Evolutionary conservation across 805 yeast genomes (phyloP).

Genomic region (Myxozyma vanderwaltii): DNA sequence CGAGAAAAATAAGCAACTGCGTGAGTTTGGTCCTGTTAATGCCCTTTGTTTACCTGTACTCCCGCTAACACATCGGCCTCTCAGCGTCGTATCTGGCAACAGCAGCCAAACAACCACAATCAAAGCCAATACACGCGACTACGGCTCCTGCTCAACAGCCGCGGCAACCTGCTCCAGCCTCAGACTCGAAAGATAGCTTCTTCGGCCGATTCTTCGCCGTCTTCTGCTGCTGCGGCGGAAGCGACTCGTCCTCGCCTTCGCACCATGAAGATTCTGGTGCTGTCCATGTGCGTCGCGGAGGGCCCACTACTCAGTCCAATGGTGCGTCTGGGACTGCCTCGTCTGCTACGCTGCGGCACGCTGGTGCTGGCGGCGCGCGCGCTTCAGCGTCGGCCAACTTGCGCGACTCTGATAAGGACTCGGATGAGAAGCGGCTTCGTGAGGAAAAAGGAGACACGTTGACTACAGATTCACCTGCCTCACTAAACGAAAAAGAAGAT

Average conservation of each 20-base stretch:
- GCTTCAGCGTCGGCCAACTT: slow-evolving; percentile 7
- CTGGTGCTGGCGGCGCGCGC: background rate
- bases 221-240: slow-evolving; percentile 17
- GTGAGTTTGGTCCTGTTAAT: background rate
- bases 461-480: background rate
- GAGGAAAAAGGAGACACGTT: background rate
- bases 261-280: background rate
- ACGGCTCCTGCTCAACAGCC: background rate
- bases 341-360: background rate
- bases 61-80: background rate
- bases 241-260: background rate
- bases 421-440: background rate
- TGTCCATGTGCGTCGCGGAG: background rate
- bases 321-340: background rate
- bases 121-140: background rate
- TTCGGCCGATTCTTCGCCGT: slow-evolving; percentile 19
- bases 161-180: background rate
- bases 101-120: background rate
- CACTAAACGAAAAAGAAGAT: no score
- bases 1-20: background rate
- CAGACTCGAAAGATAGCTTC: slow-evolving; percentile 12
- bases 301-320: background rate
- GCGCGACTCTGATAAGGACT: slow-evolving; percentile 6
- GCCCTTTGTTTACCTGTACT: background rate
- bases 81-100: slow-evolving; percentile 2